phyloP scores from a whole-genome alignment of 805 yeast species.

The Lipomyces yamanashiensis region DNA sequence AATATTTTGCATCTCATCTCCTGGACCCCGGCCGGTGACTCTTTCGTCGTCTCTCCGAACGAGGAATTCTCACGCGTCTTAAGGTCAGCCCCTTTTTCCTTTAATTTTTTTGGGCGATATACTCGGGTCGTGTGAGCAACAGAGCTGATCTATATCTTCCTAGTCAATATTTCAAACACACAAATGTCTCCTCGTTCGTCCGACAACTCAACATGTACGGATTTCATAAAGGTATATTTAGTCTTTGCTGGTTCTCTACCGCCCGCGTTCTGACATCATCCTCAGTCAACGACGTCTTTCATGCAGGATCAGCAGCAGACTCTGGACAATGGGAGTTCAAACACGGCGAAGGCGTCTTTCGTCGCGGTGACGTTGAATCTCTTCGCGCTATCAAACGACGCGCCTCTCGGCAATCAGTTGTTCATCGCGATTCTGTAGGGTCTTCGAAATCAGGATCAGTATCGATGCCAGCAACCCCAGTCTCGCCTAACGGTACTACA shows the following conservation, averaged over 20 bases:
- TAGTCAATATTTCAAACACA: conserved; percentile 81
- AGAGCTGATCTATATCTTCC: not conserved
- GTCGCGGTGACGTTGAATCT: conserved; percentile 77
- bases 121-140: no score
- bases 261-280: conserved; percentile 36
- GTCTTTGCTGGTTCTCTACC: conserved; percentile 41
- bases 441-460: conserved; percentile 52
- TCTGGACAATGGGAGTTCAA: conserved; percentile 78
- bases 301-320: conserved; percentile 36
- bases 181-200: conserved; percentile 90
- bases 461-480: conserved; percentile 33
- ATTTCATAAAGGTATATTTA: conserved; percentile 66
- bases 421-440: conserved; percentile 38
- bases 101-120: not conserved
- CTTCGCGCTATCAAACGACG: conserved; percentile 79
- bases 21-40: conserved; percentile 75
- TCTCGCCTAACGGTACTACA: conserved; percentile 24
- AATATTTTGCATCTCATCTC: conserved; percentile 75
- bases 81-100: conserved; percentile 35
- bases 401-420: conserved; percentile 52
- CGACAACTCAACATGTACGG: conserved; percentile 97
- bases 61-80: conserved; percentile 84
- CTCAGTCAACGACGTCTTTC: conserved; percentile 46
- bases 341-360: conserved; percentile 77
- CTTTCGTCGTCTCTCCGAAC: conserved; percentile 80